Evolutionary conservation across 768 basidiomycete species (phyloP).

Genomic region (Tylopilus rubrobrunneus): DNA sequence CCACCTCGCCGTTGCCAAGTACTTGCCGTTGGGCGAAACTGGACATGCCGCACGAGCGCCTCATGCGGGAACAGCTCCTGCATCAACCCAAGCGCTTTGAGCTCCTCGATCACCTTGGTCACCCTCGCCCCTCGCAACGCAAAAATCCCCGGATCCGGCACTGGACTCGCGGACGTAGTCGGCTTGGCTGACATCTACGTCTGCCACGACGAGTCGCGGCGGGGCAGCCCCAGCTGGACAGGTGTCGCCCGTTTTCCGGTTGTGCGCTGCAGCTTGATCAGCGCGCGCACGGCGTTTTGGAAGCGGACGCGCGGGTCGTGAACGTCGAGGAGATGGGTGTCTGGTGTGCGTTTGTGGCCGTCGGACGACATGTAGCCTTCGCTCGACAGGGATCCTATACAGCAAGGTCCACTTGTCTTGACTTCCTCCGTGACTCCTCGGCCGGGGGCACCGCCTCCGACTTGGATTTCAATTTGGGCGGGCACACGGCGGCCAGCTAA

Average conservation of each 20-base stretch:
- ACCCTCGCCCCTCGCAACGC: conserved; percentile 38
- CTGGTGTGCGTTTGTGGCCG: background rate
- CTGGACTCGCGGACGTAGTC: too few relatives aligned
- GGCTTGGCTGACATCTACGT: too few relatives aligned
- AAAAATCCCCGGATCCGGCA: conserved; percentile 14
- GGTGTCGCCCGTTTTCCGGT: conserved; percentile 22
- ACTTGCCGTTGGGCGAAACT: conserved; percentile 54
- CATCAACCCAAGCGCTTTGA: conserved; percentile 35
- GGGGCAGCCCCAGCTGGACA: conserved; percentile 22
- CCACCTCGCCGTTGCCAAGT: conserved; percentile 49
- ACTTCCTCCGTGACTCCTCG: background rate
- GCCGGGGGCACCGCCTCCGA: background rate
- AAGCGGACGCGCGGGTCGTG: conserved; percentile 32
- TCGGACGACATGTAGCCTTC: conserved; percentile 3
- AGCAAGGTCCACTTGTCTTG: background rate
- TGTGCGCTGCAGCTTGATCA: conserved; percentile 38
- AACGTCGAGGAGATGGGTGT: conserved; percentile 17
- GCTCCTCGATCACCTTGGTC: conserved; percentile 36
- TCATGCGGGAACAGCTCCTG: conserved; percentile 40
- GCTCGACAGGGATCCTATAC: conserved; percentile 2
- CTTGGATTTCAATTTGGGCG: background rate
- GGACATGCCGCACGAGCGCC: conserved; percentile 49
- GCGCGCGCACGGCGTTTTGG: conserved; percentile 38
- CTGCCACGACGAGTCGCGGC: conserved; percentile 27
- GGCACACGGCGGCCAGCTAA: conserved; percentile 9